Evolutionary conservation across 441 rosid genomes (phyloP), one percentile per base, ranked within the genome.

Genomic region (Mallotus japonicus): DNA sequence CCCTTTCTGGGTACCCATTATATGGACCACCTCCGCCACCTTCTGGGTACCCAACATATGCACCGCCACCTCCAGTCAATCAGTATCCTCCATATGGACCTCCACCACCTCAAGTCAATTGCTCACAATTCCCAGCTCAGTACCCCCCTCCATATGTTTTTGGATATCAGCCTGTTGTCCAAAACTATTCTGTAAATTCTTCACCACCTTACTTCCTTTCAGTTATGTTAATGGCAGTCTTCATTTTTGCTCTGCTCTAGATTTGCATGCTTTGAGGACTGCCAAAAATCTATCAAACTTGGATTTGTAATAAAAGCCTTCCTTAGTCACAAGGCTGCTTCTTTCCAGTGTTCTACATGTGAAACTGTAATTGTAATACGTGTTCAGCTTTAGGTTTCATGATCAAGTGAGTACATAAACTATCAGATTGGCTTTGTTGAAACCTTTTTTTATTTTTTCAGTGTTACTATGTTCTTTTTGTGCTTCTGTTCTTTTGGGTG

Each of bases 91-190:
- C 16, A 3, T 74, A 80, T 44, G 77, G 73, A 28, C 49, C 69
- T 24, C 80, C 89, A 4, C 87, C 85, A 3, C 73, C 62, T 80
- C 79, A 71, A 75, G 76, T 20, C 55, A 75, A 80, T 34, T 83
- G 84, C 53, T 66, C 92, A 20, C 86, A 83, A 0, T 70, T 75
- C 78, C 83, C 87, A 3, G 73, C 65, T 1, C 76, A 77, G 76
- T 83, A 86, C 28, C 76, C 80, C 59, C 81, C 88, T 60, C 89
- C 91, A 9, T 73, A 24, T 24, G 28, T 24, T 24, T 24, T 75
- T 24, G 85, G 76, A 17, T 69, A 70, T 74, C 78, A 70, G 65
- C 75, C 83, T 51, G 40, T 32, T 10, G 61, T 12, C 10, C 67
- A 70, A 3, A 69, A 55, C 77, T 16, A 40, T 60, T 81, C 82